Percentiles rank a stretch among this genome's conserved stretches.
Evolutionary conservation across 495 filamentous ascomycete species (phyloP).

Genomic region (Thermothielavioides terrestris): DNA sequence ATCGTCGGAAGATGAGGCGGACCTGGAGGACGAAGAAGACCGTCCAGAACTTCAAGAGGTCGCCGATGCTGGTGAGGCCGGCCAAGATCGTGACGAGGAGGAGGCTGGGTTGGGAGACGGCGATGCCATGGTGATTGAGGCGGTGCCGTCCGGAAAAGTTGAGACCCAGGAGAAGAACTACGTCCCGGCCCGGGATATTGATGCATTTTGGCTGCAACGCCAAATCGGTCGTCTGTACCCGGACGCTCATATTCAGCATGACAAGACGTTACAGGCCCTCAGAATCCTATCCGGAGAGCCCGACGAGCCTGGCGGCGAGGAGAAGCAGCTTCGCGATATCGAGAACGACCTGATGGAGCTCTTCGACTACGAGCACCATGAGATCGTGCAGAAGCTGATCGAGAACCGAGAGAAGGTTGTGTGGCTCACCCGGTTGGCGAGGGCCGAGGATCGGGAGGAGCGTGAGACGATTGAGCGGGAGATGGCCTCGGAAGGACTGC

Average conservation of each 20-base stretch:
- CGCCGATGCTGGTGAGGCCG: slow-evolving; percentile 45
- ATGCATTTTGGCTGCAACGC: slow-evolving; percentile 94
- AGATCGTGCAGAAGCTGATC: slow-evolving; percentile 86
- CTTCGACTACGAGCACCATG: slow-evolving; percentile 93
- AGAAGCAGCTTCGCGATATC: slow-evolving; percentile 77
- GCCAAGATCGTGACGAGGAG: slow-evolving; percentile 45
- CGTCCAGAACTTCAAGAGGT: slow-evolving; percentile 47
- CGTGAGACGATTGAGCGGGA: slow-evolving; percentile 73
- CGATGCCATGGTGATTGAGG: slow-evolving; percentile 77
- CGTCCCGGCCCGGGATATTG: slow-evolving; percentile 77
- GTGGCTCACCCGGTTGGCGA: slow-evolving; percentile 86
- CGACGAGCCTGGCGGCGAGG: slow-evolving; percentile 63
- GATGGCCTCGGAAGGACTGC: slow-evolving; percentile 82
- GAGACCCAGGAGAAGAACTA: slow-evolving; percentile 48
- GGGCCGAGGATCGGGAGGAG: slow-evolving; percentile 71
- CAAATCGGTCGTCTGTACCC: slow-evolving; percentile 81
- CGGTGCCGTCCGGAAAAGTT: slow-evolving; percentile 34
- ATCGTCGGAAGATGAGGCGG: slow-evolving; percentile 67
- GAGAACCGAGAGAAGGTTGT: slow-evolving; percentile 85
- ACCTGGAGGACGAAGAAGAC: slow-evolving; percentile 63
- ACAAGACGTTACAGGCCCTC: slow-evolving; percentile 74
- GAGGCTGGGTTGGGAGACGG: slow-evolving; percentile 42
- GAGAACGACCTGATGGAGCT: slow-evolving; percentile 98
- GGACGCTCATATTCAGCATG: slow-evolving; percentile 83
- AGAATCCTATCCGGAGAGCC: slow-evolving; percentile 67